These are phyloP conservation scores for Fusarium odoratissimum DNA, from an alignment of 2,329 filamentous ascomycete species.

Conservation along the genomic window DNA sequence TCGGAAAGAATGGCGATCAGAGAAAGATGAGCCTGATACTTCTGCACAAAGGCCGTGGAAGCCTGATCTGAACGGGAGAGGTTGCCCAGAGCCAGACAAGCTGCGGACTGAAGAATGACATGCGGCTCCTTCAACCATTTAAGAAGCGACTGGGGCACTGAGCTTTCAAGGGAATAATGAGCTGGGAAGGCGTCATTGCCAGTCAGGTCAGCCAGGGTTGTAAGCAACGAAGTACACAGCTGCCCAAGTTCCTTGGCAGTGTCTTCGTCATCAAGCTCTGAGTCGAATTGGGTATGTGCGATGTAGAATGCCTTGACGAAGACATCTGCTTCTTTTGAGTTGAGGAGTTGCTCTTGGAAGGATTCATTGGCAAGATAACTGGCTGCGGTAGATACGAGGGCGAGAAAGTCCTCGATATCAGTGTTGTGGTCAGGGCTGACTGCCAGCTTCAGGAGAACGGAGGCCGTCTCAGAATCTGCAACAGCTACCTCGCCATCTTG, in stretches of 20 bases:
- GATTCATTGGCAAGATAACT: constrained; percentile 66
- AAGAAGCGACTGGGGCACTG: constrained; percentile 56
- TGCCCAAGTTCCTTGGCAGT: constrained; percentile 57
- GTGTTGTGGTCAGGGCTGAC: constrained; percentile 52
- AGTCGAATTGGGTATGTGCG: constrained; percentile 57
- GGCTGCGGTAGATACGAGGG: constrained; percentile 63
- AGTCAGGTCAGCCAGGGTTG: constrained; percentile 64
- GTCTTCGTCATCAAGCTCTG: constrained; percentile 60
- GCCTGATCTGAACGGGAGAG: constrained; percentile 68
- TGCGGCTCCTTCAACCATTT: constrained; percentile 60
- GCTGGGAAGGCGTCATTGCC: constrained; percentile 60
- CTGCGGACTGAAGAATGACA: constrained; percentile 63
- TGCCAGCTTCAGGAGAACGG: constrained; percentile 63
- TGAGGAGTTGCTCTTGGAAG: constrained; percentile 63
- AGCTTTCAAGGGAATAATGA: constrained; percentile 56
- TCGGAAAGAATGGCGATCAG: constrained; percentile 60
- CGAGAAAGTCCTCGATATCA: constrained; percentile 66
- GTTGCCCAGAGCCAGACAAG: constrained; percentile 71
- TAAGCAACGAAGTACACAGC: constrained; percentile 62
- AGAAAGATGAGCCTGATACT: constrained; percentile 54
- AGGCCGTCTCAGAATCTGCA: constrained; percentile 60
- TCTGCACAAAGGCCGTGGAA: constrained; percentile 62
- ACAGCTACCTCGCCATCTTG: constrained; percentile 62
- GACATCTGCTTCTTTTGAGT: constrained; percentile 51
- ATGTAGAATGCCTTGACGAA: constrained; percentile 63